These are phyloP conservation scores for Yarrowia deformans DNA, from an alignment of 805 yeast species.

Conservation along the genomic window DNA sequence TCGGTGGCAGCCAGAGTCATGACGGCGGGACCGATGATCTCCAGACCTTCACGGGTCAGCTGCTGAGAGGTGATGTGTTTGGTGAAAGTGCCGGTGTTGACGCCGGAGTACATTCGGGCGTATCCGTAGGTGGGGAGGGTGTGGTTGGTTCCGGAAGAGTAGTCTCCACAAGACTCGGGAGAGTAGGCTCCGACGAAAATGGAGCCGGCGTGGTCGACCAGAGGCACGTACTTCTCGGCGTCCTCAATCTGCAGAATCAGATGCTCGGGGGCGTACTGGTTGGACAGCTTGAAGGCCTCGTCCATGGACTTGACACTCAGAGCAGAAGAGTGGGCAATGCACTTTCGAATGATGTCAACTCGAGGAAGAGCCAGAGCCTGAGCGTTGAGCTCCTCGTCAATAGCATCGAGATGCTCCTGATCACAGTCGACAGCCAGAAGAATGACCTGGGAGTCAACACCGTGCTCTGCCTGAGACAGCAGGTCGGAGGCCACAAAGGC, in stretches of 20 bases:
- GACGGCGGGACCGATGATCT: constrained; percentile 92
- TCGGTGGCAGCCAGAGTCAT: constrained; percentile 95
- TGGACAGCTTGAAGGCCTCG: constrained; percentile 86
- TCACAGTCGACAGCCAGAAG: constrained; percentile 80
- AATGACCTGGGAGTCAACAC: constrained; percentile 96
- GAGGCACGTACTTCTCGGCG: constrained; percentile 73
- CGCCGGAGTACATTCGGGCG: constrained; percentile 97
- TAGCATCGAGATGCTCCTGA: constrained; percentile 63
- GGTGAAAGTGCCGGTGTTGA: constrained; percentile 93
- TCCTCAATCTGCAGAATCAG: constrained; percentile 87
- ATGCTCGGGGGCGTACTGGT: constrained; percentile 97
- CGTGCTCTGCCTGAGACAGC: constrained; percentile 98
- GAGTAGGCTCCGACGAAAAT: constrained; percentile 96
- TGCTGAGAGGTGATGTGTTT: constrained; percentile 94
- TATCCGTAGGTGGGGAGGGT: constrained; percentile 98
- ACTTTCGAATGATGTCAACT: constrained; percentile 88
- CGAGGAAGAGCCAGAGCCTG: constrained; percentile 90
- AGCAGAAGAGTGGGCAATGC: constrained; percentile 90
- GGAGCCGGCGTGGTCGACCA: constrained; percentile 92
- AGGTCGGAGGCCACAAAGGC: constrained; percentile 97
- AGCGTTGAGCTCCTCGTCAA: constrained; percentile 81
- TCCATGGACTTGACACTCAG: constrained; percentile 71
- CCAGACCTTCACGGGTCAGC: constrained; percentile 82
- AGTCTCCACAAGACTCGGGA: constrained; percentile 98
- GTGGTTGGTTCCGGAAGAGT: constrained; percentile 97